phyloP scores from a whole-genome alignment of 495 filamentous ascomycete species.

The Neurospora africana region DNA sequence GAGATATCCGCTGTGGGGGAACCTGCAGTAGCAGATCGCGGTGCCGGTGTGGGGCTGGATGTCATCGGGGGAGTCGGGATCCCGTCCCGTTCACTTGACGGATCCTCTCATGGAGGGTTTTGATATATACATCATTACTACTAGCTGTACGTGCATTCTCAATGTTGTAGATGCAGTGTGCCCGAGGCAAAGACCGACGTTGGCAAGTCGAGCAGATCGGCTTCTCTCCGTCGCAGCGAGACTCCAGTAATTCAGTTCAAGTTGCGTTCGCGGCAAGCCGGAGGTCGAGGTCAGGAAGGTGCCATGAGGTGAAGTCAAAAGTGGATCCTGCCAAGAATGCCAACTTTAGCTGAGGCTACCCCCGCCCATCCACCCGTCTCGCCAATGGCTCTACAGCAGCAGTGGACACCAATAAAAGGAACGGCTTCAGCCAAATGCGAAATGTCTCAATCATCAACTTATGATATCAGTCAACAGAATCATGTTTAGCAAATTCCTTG shows the following conservation, averaged over 20 bases:
- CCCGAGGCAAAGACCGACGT: conserved; percentile 24
- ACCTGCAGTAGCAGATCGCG: not conserved
- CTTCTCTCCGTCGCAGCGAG: conserved; percentile 33
- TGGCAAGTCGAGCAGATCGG: conserved; percentile 36
- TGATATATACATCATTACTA: conserved; percentile 30
- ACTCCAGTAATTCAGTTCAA: too few species aligned
- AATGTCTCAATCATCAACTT: not conserved
- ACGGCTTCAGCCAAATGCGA: not conserved
- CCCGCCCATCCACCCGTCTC: not conserved
- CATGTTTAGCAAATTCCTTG: not conserved
- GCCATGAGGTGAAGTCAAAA: not conserved
- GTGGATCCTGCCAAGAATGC: not conserved
- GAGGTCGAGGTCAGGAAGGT: not conserved
- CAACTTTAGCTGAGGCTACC: too few species aligned
- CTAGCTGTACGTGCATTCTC: conserved; percentile 26
- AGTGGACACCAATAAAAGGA: not conserved
- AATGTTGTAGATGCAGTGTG: conserved; percentile 32
- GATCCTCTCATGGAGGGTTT: conserved; percentile 27
- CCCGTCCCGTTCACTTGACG: conserved; percentile 28
- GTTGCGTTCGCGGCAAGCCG: conserved; percentile 30
- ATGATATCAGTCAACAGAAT: not conserved
- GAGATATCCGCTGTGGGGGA: not conserved
- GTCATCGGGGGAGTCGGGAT: conserved; percentile 14
- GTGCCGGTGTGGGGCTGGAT: conserved; percentile 1
- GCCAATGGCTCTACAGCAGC: not conserved